Evolutionary conservation across 2,329 filamentous ascomycete species (phyloP).

Genomic region (Exophiala alcalophila): DNA sequence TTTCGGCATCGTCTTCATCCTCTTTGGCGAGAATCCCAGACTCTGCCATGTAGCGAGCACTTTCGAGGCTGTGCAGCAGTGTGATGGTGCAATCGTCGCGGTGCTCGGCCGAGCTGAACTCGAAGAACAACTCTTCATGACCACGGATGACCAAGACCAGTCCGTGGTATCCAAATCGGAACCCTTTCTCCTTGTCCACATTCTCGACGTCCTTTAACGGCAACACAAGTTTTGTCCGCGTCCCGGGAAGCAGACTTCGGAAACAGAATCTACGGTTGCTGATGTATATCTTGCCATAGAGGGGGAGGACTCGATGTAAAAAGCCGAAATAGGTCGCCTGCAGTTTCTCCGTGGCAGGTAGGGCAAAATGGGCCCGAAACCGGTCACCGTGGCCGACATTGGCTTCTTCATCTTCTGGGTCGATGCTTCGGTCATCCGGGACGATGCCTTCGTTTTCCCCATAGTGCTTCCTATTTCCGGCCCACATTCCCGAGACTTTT

Average conservation of each 20-base stretch:
- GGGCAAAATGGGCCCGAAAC: conserved; percentile 84
- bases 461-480: conserved; percentile 86
- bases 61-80: conserved; percentile 72
- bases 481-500: conserved; percentile 96
- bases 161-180: conserved; percentile 85
- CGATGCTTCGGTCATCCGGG: conserved; percentile 62
- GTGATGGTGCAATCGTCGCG: conserved; percentile 88
- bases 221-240: conserved; percentile 86
- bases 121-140: conserved; percentile 94
- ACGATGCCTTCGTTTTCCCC: conserved; percentile 65
- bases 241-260: conserved; percentile 82
- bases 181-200: conserved; percentile 91
- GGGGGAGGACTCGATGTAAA: conserved; percentile 80
- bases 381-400: conserved; percentile 58
- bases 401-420: conserved; percentile 56
- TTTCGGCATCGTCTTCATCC: conserved; percentile 67
- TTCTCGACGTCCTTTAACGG: conserved; percentile 90
- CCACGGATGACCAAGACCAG: conserved; percentile 90
- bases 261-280: conserved; percentile 88
- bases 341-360: conserved; percentile 79
- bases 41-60: conserved; percentile 66
- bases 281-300: conserved; percentile 96
- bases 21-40: conserved; percentile 65
- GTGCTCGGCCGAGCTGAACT: conserved; percentile 73
- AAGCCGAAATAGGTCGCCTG: conserved; percentile 90